Evolutionary conservation across 306 rosid species (phyloP).

Genomic region (Nissolia schottii): DNA sequence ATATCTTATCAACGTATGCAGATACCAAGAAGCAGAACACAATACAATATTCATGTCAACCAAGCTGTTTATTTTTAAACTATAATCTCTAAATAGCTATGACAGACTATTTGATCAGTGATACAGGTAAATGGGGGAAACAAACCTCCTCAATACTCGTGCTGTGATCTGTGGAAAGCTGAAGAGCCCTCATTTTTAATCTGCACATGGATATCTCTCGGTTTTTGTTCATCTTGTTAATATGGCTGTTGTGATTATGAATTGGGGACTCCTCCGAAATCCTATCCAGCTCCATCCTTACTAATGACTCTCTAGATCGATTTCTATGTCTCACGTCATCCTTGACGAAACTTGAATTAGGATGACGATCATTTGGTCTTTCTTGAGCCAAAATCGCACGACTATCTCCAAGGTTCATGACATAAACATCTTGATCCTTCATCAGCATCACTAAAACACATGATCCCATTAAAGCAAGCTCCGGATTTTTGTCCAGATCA

Average conservation of each 20-base stretch:
- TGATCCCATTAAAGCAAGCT: conserved; percentile 70
- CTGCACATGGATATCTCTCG: conserved; percentile 54
- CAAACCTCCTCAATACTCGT: conserved; percentile 54
- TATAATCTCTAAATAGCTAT: neutral
- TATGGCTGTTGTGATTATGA: conserved; percentile 46
- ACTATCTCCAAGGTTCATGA: conserved; percentile 71
- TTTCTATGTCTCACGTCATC: conserved; percentile 54
- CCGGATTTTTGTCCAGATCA: conserved; percentile 56
- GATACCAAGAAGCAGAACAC: neutral
- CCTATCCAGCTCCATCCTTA: conserved; percentile 63
- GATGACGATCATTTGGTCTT: conserved; percentile 54
- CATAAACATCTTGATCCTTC: conserved; percentile 77
- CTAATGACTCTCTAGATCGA: conserved; percentile 59
- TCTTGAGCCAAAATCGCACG: conserved; percentile 63
- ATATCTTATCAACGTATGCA: neutral
- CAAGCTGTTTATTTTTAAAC: neutral
- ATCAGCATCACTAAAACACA: conserved; percentile 70
- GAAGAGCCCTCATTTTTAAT: conserved; percentile 64
- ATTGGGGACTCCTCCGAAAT: conserved; percentile 69
- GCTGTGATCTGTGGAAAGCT: conserved; percentile 70
- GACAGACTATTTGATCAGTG: neutral
- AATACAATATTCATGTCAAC: neutral
- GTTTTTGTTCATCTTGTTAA: conserved; percentile 49
- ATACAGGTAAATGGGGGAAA: neutral
- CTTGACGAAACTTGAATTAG: conserved; percentile 40